Evolutionary conservation across 345 rosid species (phyloP).

Genomic region (Arabidopsis arenosa): DNA sequence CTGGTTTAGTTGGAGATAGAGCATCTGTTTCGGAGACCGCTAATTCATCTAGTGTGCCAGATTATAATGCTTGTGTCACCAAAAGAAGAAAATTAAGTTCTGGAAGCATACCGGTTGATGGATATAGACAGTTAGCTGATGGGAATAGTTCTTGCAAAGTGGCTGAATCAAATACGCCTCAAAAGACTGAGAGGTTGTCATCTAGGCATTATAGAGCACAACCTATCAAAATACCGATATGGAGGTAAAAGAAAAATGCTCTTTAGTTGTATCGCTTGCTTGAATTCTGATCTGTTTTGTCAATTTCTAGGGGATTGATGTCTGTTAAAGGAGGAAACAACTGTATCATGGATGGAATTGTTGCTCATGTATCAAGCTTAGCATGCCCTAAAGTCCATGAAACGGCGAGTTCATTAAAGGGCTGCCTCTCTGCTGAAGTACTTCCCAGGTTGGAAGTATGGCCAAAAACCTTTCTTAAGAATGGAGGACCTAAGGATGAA

Average conservation of each 20-base stretch:
- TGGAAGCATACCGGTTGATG: constrained; percentile 3
- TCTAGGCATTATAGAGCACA: constrained; percentile 45
- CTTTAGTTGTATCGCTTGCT: constrained; percentile 15
- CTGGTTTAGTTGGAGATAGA: constrained; percentile 2
- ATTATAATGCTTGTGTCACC: constrained; percentile 10
- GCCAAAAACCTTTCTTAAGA: constrained; percentile 61
- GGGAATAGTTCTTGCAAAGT: constrained; percentile 19
- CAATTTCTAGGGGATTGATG: constrained; percentile 61
- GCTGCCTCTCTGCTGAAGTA: constrained; percentile 55
- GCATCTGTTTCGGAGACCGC: constrained; percentile 13
- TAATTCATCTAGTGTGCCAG: constrained; percentile 21
- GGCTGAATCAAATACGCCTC: constrained; percentile 35
- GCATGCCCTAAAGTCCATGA: constrained; percentile 60
- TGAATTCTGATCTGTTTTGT: constrained; percentile 27
- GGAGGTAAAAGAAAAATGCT: constrained; percentile 59
- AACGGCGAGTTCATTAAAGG: constrained; percentile 54
- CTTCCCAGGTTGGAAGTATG: constrained; percentile 56
- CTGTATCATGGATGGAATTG: constrained; percentile 43
- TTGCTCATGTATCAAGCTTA: constrained; percentile 67
- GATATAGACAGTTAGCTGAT: constrained; percentile 7
- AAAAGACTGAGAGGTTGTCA: background rate
- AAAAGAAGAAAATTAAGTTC: background rate
- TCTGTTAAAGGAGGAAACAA: constrained; percentile 33
- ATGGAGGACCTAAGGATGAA: constrained; percentile 55
- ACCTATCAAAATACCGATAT: constrained; percentile 58